phyloP scores from a whole-genome alignment of 345 rosid genomes.

The Hevea brasiliensis region DNA sequence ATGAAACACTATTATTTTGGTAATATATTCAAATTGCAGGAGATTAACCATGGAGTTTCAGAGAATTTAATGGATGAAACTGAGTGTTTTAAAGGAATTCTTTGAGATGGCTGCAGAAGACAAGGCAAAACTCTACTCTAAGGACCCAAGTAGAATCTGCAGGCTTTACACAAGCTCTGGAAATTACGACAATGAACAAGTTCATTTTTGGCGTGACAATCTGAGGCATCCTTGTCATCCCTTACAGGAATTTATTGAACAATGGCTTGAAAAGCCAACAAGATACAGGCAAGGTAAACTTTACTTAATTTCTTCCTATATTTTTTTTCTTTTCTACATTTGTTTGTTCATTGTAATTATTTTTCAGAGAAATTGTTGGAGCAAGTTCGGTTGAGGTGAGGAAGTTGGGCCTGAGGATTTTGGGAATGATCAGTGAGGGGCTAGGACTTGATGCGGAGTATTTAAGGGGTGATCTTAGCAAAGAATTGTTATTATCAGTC shows the following conservation, averaged over 20 bases:
- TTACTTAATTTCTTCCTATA: too few relatives aligned
- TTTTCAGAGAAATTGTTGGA: conserved; percentile 24
- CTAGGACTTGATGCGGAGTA: conserved; percentile 3
- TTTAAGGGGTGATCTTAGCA: background rate
- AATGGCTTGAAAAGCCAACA: conserved; percentile 31
- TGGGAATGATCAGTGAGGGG: conserved; percentile 26
- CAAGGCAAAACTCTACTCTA: conserved; percentile 20
- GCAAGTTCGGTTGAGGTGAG: conserved; percentile 20
- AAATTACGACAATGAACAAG: conserved; percentile 17
- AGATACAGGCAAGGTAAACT: conserved; percentile 9
- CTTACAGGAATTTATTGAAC: conserved; percentile 14
- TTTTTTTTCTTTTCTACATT: too few relatives aligned
- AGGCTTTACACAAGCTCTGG: conserved; percentile 32
- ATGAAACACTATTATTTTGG: too few relatives aligned
- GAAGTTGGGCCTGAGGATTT: conserved; percentile 17
- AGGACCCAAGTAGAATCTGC: conserved; percentile 34
- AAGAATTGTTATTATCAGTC: conserved; percentile 3
- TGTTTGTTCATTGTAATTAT: too few relatives aligned
- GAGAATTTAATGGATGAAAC: conserved; percentile 25
- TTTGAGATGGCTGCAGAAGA: conserved; percentile 31
- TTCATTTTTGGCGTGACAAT: conserved; percentile 38
- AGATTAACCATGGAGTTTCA: conserved; percentile 40
- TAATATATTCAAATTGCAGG: conserved; percentile 13
- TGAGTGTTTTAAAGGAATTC: conserved; percentile 30
- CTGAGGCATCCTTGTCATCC: conserved; percentile 26